phyloP scores from a whole-genome alignment of 257 asterid genomes.

The Solanum neorickii region DNA sequence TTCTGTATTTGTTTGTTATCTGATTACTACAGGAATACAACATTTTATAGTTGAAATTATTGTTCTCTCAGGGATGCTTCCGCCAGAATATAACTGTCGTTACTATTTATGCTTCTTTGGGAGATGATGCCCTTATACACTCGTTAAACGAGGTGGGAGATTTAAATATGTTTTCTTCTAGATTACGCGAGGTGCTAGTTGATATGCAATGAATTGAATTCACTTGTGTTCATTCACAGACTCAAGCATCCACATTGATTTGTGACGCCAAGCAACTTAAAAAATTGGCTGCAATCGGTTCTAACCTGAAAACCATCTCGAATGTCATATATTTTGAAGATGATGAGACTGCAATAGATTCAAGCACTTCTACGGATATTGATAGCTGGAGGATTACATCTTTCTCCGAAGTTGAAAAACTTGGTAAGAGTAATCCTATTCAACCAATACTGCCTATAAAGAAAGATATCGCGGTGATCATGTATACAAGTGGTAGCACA shows the following conservation, averaged over 20 bases:
- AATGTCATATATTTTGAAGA: conserved; percentile 61
- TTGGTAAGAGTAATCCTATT: conserved; percentile 49
- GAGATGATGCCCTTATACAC: conserved; percentile 85
- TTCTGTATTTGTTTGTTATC: neutral
- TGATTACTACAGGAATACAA: neutral
- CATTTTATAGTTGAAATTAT: neutral
- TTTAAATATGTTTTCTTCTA: neutral
- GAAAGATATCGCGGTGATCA: conserved; percentile 77
- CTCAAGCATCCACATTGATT: conserved; percentile 74
- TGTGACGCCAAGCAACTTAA: conserved; percentile 77
- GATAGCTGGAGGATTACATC: conserved; percentile 45
- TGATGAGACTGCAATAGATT: conserved; percentile 31
- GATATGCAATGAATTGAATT: neutral
- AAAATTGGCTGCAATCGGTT: conserved; percentile 50
- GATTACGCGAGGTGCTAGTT: neutral
- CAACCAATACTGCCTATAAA: conserved; percentile 51
- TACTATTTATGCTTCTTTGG: conserved; percentile 82
- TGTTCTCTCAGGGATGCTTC: conserved; percentile 60
- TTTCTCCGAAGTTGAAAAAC: conserved; percentile 58
- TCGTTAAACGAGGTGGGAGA: conserved; percentile 67
- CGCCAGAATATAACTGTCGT: conserved; percentile 78
- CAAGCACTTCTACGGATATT: conserved; percentile 17
- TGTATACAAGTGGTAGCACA: conserved; percentile 96
- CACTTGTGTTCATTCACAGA: conserved; percentile 32
- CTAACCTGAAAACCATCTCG: conserved; percentile 45